Percentiles rank a stretch among this genome's conserved stretches.
Evolutionary conservation across 75 land plant genomes (phyloP).

Genomic region (Sequoiadendron giganteum): DNA sequence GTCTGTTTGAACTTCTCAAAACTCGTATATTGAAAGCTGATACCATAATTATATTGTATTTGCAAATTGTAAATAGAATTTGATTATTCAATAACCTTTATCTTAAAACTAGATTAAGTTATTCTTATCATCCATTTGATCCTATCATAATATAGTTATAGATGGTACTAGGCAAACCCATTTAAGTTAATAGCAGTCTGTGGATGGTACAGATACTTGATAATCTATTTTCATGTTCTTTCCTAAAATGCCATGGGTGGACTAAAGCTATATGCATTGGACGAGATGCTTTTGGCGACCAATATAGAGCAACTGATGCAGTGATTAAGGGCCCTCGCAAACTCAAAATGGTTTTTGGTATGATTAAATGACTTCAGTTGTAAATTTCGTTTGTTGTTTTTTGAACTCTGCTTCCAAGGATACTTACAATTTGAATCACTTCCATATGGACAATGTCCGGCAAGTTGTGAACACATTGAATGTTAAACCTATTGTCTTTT

Average conservation of each 20-base stretch:
- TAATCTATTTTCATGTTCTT: no score
- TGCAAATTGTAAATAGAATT: not conserved
- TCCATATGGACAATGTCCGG: not conserved
- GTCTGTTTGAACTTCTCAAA: constrained; percentile 1
- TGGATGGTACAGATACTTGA: no score
- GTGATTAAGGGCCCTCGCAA: constrained; percentile 87
- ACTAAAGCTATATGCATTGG: constrained; percentile 96
- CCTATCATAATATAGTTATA: no score
- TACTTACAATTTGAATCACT: not conserved
- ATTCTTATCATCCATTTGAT: no score
- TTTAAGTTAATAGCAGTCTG: no score
- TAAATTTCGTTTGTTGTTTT: not conserved
- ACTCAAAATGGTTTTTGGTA: constrained; percentile 87
- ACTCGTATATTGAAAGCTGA: not conserved
- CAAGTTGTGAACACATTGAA: not conserved
- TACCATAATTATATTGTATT: not conserved
- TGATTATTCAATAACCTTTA: no score
- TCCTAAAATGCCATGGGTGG: constrained; percentile 47
- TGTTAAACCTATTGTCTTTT: not conserved
- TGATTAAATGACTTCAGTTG: constrained; percentile 1
- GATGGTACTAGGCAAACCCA: no score
- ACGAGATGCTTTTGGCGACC: constrained; percentile 99
- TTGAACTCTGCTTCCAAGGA: not conserved
- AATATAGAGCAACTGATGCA: constrained; percentile 86
- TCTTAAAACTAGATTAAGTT: no score